Conservation (phyloP, 768 basidiomycete genomes). For the Lactarius akahatsu region DNA sequence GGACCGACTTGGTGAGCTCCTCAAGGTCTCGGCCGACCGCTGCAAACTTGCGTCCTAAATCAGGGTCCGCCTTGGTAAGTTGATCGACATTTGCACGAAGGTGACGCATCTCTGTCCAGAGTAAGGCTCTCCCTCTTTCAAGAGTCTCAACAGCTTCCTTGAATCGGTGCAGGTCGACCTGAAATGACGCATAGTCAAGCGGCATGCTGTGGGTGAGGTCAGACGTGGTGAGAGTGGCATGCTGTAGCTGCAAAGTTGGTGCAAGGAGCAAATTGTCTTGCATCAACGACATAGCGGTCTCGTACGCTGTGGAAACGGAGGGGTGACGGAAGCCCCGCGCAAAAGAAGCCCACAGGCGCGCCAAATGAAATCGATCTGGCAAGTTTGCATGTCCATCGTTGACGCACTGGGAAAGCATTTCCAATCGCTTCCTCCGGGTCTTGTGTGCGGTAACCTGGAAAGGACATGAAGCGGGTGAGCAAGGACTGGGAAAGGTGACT, state of each 20-base stretch:
- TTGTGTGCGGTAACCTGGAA: neutral
- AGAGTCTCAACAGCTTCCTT: neutral
- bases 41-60: neutral
- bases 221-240: neutral
- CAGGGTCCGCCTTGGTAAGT: neutral
- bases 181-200: neutral
- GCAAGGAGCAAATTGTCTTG: neutral
- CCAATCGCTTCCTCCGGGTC: neutral
- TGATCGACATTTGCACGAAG: neutral
- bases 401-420: neutral
- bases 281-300: neutral
- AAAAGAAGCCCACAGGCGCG: neutral
- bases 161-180: neutral
- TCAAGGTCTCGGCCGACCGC: neutral
- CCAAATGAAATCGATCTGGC: neutral
- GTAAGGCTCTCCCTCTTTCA: neutral
- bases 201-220: neutral
- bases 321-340: neutral
- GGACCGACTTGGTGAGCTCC: neutral
- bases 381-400: neutral
- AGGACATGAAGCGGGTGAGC: neutral
- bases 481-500: fast-evolving
- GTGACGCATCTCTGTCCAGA: neutral
- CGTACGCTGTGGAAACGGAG: neutral
- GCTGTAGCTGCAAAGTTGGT: neutral